Evolutionary conservation across 2,329 filamentous ascomycete species (phyloP), one percentile per base, ranked within the genome.

Genomic region (Colletotrichum kahawae): DNA sequence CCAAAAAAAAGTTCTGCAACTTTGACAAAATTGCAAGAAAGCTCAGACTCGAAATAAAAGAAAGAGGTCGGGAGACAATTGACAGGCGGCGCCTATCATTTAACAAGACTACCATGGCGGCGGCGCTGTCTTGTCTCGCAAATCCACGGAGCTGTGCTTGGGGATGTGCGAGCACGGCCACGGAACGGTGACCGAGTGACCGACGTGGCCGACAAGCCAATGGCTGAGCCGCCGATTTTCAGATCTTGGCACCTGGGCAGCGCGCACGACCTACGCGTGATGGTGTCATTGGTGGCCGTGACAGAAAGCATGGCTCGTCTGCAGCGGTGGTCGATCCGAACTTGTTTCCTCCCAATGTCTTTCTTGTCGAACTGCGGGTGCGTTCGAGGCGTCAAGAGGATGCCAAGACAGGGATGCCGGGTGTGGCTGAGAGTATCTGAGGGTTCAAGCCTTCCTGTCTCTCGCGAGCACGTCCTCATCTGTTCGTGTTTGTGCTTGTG

Each of bases 91-190:
- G 43, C 57, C 64, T 64, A 64, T 67, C 63, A 75, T 48, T 54
- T 54, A 60, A 75, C 51, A 64, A 68, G 43, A 72, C 56, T 59
- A 63, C 56, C 57, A 67, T 64, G 73, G 38, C 63, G 63, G 33
- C 66, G 57, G 29, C 29, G 18, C 54, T 43, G 51, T 38, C 51
- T 43, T 67, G n/a, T 57, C 43, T 43, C 27, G 36, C 60, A 27
- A 56, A 38, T 48, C 72, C 21, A 68, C 73, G 73, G 73, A 75
- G 73, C 67, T 68, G 29, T 57, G 69, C 73, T 75, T 75, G 73
- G 73, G 73, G 73, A 75, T 75, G 69, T 75, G 73, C 73, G 73
- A 62, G 64, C 73, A 75, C 63, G 72, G 63, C 38, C 72, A 73
- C 38, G 56, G 69, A 29, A 43, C 69, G 43, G 48, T 31, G 64